phyloP scores from a whole-genome alignment of 1,284 basidiomycete genomes.

The Ustilago sp. region DNA sequence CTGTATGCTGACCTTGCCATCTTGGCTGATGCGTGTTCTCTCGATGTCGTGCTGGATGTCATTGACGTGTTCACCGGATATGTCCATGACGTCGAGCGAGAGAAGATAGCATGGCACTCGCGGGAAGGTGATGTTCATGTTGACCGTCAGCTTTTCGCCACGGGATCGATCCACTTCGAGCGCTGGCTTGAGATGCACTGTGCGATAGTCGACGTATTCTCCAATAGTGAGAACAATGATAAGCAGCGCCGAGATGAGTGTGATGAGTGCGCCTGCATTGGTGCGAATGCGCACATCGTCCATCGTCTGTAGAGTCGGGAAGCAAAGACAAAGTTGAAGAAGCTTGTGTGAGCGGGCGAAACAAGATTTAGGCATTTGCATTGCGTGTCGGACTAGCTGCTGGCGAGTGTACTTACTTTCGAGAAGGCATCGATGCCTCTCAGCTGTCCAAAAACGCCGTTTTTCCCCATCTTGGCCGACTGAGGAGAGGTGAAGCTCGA shows the following conservation, averaged over 20 bases:
- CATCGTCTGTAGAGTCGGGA: conserved; percentile 56
- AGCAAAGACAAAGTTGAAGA: background rate
- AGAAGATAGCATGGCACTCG: conserved; percentile 89
- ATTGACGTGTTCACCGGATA: conserved; percentile 91
- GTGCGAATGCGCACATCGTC: conserved; percentile 69
- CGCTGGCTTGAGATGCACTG: conserved; percentile 75
- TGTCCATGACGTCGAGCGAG: conserved; percentile 92
- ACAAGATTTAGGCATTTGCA: background rate
- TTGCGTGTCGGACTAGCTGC: background rate
- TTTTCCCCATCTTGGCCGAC: conserved; percentile 47
- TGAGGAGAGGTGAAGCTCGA: background rate
- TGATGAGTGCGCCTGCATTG: conserved; percentile 73
- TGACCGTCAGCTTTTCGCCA: conserved; percentile 91
- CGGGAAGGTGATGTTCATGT: conserved; percentile 94
- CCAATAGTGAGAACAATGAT: conserved; percentile 90
- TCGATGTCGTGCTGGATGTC: conserved; percentile 79
- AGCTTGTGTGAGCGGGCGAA: conserved; percentile 7
- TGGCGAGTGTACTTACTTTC: conserved; percentile 76
- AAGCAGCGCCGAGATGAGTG: conserved; percentile 88
- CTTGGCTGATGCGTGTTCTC: conserved; percentile 80
- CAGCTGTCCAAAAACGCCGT: conserved; percentile 60
- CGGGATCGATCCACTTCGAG: conserved; percentile 80
- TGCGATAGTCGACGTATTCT: conserved; percentile 95
- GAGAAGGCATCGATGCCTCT: conserved; percentile 90
- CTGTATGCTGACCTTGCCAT: conserved; percentile 72